phyloP scores from a whole-genome alignment of 768 basidiomycete genomes.

The Kwoniella sp. region DNA sequence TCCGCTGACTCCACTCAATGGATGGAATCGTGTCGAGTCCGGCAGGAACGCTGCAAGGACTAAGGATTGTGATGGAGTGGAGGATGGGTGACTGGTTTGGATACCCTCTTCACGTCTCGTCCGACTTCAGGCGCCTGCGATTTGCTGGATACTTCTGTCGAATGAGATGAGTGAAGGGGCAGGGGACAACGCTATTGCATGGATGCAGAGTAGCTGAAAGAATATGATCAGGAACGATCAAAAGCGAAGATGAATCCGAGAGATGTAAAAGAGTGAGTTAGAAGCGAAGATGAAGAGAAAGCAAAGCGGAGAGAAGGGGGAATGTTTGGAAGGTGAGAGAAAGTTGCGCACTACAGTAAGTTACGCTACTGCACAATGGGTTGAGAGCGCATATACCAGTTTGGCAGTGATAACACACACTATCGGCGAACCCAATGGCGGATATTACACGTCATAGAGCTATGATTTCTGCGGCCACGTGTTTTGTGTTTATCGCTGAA shows the following conservation, averaged over 20 bases:
- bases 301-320: not conserved
- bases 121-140: not conserved
- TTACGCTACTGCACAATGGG: no score
- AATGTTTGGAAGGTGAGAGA: constrained; percentile 1
- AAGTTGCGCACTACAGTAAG: no score
- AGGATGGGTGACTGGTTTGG: not conserved
- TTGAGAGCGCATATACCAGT: no score
- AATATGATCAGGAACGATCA: not conserved
- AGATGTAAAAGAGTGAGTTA: not conserved
- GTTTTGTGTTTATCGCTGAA: constrained; percentile 2
- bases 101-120: not conserved
- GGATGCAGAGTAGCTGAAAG: constrained; percentile 1
- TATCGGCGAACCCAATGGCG: no score
- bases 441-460: constrained; percentile 4
- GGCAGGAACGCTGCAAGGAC: no score
- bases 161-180: not conserved
- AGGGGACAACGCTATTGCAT: not conserved
- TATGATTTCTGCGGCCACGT: constrained; percentile 13
- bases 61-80: no score
- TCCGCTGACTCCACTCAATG: no score
- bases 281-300: not conserved
- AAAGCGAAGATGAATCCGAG: not conserved
- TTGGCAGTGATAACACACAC: not conserved
- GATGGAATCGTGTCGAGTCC: no score
- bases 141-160: not conserved